These are phyloP conservation scores for Trichosporon sp. DNA, from an alignment of 1,284 basidiomycete genomes.

Conservation along the genomic window DNA sequence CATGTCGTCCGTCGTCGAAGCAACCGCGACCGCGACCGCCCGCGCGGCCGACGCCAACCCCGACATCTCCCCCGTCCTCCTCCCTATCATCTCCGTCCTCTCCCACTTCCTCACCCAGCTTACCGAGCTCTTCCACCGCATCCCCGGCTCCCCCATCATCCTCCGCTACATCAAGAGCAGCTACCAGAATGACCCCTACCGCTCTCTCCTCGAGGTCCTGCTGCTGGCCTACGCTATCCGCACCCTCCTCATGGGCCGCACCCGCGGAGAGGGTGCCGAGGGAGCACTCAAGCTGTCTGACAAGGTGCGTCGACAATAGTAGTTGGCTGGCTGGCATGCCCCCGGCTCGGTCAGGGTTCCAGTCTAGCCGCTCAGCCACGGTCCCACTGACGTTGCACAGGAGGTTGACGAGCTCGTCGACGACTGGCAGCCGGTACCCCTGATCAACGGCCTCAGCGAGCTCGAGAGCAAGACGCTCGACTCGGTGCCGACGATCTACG, in stretches of 20 bases:
- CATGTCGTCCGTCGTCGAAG: conserved; percentile 1
- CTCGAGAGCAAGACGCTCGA: conserved; percentile 66
- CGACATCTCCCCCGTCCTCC: conserved; percentile 40
- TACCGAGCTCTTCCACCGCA: conserved; percentile 39
- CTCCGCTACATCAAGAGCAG: conserved; percentile 76
- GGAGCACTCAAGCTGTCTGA: conserved; percentile 69
- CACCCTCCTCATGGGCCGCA: conserved; percentile 83
- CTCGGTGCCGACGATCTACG: conserved; percentile 72
- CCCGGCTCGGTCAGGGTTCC: background rate
- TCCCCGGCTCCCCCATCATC: conserved; percentile 86
- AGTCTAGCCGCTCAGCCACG: background rate
- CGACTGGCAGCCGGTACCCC: conserved; percentile 88
- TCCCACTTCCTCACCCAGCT: conserved; percentile 29
- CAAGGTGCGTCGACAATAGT: conserved; percentile 60
- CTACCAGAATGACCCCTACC: conserved; percentile 86
- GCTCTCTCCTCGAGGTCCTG: conserved; percentile 85
- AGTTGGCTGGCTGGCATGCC: background rate
- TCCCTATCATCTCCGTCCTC: conserved; percentile 39
- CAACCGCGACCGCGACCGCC: conserved; percentile 4
- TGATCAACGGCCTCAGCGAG: conserved; percentile 59
- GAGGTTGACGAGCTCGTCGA: conserved; percentile 95
- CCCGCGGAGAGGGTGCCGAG: conserved; percentile 75
- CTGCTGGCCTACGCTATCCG: conserved; percentile 83
- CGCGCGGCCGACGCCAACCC: conserved; percentile 11
- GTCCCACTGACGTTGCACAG: conserved; percentile 51